Evolutionary conservation across 148 eudicot species (phyloP), one percentile per base, ranked within the genome.

Genomic region (Oxyria digyna): DNA sequence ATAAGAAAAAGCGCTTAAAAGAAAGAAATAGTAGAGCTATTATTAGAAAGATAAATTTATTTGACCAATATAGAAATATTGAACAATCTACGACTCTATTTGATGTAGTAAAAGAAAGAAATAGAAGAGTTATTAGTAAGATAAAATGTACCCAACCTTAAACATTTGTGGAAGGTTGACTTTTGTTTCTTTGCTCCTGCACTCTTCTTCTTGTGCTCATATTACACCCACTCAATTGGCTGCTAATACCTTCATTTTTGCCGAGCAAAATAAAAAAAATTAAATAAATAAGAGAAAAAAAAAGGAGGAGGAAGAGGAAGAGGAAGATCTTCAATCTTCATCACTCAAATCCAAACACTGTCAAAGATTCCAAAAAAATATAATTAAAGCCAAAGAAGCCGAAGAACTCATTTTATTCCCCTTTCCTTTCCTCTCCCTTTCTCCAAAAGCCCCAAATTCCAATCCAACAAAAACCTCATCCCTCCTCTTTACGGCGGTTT

Each of bases 291-390:
- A 23, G 2, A 23, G 5, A 18, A 55, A 23, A 52, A 52, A 21
- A 2, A 0, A 27, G 13, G 1, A 4, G n/a, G n/a, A 26, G 15
- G 29, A 26, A 29, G 29, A 27, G 35, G 17, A 23, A 20, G 65
- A 18, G 31, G 65, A 31, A 24, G 38, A 59, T 27, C 65, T 13
- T 59, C 37, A 59, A 27, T 13, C 38, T 4, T 29, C 37, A 59
- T 59, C 37, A 27, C 20, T 38, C 65, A 57, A 27, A 55, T 26
- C 33, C 15, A 55, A 55, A 29, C 38, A 59, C 65, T 59, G 37
- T 52, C 62, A 59, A 59, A 59, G 65, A 59, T 59, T 59, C 65
- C 65, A 29, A 26, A 57, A 27, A 59, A 59, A 59, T 21, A 4
- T 12, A n/a, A 9, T 20, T 14, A 8, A 57, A 57, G 27, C 1